Conservation (phyloP, 2,329 filamentous ascomycete species). For the Aspergillus clavatus region DNA sequence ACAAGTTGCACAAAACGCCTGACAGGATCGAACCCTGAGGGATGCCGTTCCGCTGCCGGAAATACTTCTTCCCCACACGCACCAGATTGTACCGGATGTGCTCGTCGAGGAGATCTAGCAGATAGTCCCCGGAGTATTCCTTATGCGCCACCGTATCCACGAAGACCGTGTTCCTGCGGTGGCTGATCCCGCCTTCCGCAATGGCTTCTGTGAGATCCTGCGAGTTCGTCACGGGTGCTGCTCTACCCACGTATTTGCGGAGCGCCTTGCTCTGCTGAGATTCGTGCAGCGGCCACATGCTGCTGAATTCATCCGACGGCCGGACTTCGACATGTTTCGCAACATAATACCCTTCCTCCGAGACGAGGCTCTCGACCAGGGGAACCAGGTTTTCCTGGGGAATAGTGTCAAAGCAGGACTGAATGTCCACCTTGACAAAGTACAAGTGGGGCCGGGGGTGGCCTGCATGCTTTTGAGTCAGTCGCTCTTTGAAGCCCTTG, state of each 20-base stretch:
- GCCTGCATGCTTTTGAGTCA: conserved; percentile 7
- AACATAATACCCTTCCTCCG: conserved; percentile 63
- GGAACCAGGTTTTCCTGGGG: conserved; percentile 70
- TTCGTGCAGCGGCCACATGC: conserved; percentile 15
- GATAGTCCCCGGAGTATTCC: conserved; percentile 51
- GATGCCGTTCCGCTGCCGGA: conserved; percentile 82
- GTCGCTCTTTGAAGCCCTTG: conserved; percentile 57
- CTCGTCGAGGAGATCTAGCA: conserved; percentile 67
- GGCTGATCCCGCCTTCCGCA: conserved; percentile 32
- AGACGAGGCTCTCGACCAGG: conserved; percentile 56
- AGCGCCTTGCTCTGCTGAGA: conserved; percentile 21
- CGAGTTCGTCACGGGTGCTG: conserved; percentile 42
- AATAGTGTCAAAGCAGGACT: conserved; percentile 91
- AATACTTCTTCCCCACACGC: conserved; percentile 82
- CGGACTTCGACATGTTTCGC: conserved; percentile 70
- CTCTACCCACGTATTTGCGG: conserved; percentile 51
- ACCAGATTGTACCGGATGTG: conserved; percentile 84
- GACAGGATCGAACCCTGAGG: conserved; percentile 90
- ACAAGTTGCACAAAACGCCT: conserved; percentile 85
- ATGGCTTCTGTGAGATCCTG: conserved; percentile 46
- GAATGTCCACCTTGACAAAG: conserved; percentile 89
- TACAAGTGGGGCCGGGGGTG: conserved; percentile 56
- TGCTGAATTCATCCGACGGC: conserved; percentile 35
- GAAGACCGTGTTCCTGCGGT: conserved; percentile 66
- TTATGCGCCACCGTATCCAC: conserved; percentile 63